Conservation (phyloP, 192 early-diverging fungal species). For the Coemansia sp. region DNA sequence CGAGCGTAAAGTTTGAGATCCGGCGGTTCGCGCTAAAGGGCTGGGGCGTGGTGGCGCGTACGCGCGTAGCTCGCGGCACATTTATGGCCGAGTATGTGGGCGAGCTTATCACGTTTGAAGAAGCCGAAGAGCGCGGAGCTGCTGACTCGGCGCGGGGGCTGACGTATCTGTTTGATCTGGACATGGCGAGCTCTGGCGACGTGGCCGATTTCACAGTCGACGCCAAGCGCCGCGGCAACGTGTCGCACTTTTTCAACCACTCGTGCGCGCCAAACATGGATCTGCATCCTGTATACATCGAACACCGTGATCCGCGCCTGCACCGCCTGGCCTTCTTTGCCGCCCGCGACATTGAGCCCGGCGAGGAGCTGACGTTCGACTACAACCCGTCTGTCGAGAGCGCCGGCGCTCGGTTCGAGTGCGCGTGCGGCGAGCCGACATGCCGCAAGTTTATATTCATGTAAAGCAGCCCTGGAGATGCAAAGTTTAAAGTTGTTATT, state of each 20-base stretch:
- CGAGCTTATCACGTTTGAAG: slow-evolving; percentile 80
- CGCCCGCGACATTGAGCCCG: slow-evolving; percentile 64
- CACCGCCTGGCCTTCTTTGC: slow-evolving; percentile 94
- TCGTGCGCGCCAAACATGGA: slow-evolving; percentile 90
- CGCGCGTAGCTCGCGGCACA: slow-evolving; percentile 44
- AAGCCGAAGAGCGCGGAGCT: slow-evolving; percentile 69
- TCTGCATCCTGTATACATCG: slow-evolving; percentile 50
- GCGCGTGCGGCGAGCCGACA: slow-evolving; percentile 26
- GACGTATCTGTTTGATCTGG: slow-evolving; percentile 69
- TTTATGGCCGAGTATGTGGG: slow-evolving; percentile 98
- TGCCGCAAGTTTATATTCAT: slow-evolving; percentile 8
- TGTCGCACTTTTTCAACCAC: slow-evolving; percentile 98
- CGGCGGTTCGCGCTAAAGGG: slow-evolving; percentile 43
- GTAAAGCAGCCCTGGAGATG: too few relatives aligned
- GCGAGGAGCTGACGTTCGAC: slow-evolving; percentile 93
- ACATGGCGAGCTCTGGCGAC: slow-evolving; percentile 79
- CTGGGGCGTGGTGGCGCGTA: slow-evolving; percentile 50
- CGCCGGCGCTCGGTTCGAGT: slow-evolving; percentile 15
- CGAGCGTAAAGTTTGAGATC: slow-evolving; percentile 37
- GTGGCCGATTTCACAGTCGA: slow-evolving; percentile 94
- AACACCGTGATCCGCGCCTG: slow-evolving; percentile 80
- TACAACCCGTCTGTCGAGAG: slow-evolving; percentile 76
- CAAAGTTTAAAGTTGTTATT: too few relatives aligned
- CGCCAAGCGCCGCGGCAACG: slow-evolving; percentile 84
- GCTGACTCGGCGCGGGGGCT: slow-evolving; percentile 26